Conservation (phyloP, 2,329 filamentous ascomycete species). For the Alternaria sp. region DNA sequence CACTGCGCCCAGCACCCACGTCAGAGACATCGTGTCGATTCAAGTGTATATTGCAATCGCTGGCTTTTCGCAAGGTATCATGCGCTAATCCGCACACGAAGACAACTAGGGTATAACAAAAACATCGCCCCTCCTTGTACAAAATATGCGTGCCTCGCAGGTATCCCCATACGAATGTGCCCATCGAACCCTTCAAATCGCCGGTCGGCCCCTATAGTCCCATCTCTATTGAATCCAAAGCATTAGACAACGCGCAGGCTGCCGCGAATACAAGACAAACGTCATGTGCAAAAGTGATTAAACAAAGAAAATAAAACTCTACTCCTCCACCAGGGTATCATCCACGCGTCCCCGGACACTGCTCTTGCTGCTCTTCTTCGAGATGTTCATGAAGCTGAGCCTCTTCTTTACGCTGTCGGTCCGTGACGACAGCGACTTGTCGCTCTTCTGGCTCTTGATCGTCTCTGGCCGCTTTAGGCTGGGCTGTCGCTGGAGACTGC, state of each 20-base stretch:
- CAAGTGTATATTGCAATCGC: background rate
- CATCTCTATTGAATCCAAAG: constrained; percentile 8
- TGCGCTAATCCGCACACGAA: constrained; percentile 5
- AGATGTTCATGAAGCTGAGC: constrained; percentile 77
- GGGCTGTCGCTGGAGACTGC: constrained; percentile 20
- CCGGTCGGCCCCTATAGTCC: constrained; percentile 1
- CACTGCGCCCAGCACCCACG: background rate
- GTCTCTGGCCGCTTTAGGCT: constrained; percentile 35
- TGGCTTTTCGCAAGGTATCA: background rate
- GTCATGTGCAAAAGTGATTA: background rate
- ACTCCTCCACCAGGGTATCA: constrained; percentile 45
- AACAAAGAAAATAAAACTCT: constrained; percentile 5
- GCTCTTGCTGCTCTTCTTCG: constrained; percentile 69
- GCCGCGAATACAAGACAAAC: constrained; percentile 3
- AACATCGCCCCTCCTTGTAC: constrained; percentile 12
- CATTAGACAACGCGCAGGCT: constrained; percentile 18
- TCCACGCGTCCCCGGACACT: constrained; percentile 47
- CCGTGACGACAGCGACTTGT: constrained; percentile 54
- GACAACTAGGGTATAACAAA: constrained; percentile 20
- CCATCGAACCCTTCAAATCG: constrained; percentile 1
- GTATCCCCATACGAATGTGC: constrained; percentile 5
- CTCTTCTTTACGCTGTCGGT: constrained; percentile 71
- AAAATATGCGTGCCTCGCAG: constrained; percentile 4
- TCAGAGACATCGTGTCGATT: background rate
- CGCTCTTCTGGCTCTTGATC: constrained; percentile 49